Percentiles rank a stretch among this genome's conserved stretches.
Evolutionary conservation across 2,329 filamentous ascomycete genomes (phyloP).

Genomic region (Xylaria polymorpha): DNA sequence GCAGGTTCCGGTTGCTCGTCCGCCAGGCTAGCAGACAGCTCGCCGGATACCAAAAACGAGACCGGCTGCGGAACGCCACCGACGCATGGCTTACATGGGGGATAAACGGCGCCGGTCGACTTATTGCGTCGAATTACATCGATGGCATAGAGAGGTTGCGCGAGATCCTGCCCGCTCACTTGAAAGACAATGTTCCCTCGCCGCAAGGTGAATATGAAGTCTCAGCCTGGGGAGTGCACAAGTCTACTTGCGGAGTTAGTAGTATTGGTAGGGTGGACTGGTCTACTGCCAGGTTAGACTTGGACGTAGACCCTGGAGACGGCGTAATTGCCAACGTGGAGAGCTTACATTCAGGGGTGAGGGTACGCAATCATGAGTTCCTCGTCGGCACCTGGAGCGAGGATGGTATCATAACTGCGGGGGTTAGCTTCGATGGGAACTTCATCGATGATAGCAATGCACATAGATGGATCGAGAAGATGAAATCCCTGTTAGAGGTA

Average conservation of each 20-base stretch:
- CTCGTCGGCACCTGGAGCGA: slow-evolving; percentile 34
- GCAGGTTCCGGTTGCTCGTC: slow-evolving; percentile 35
- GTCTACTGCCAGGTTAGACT: slow-evolving; percentile 26
- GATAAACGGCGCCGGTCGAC: slow-evolving; percentile 29
- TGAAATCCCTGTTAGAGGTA: slow-evolving; percentile 33
- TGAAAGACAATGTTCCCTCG: slow-evolving; percentile 15
- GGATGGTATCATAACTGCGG: slow-evolving; percentile 29
- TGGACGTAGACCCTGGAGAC: slow-evolving; percentile 30
- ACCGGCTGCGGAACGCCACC: background rate
- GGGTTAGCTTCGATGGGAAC: slow-evolving; percentile 38
- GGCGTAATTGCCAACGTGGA: slow-evolving; percentile 34
- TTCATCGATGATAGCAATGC: slow-evolving; percentile 31
- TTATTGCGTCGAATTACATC: slow-evolving; percentile 40
- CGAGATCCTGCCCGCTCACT: slow-evolving; percentile 19
- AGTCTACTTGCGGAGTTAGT: slow-evolving; percentile 34
- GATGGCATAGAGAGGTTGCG: slow-evolving; percentile 36
- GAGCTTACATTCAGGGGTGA: slow-evolving; percentile 23
- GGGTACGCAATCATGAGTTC: slow-evolving; percentile 36
- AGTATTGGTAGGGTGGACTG: slow-evolving; percentile 36
- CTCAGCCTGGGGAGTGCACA: slow-evolving; percentile 13
- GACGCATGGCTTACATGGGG: slow-evolving; percentile 34
- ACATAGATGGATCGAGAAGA: slow-evolving; percentile 30
- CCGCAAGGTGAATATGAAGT: slow-evolving; percentile 25
- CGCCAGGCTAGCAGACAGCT: slow-evolving; percentile 37
- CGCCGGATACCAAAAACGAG: slow-evolving; percentile 34